Base-by-base conservation (phyloP, 768 basidiomycete species). In the Calocybe indica region DNA sequence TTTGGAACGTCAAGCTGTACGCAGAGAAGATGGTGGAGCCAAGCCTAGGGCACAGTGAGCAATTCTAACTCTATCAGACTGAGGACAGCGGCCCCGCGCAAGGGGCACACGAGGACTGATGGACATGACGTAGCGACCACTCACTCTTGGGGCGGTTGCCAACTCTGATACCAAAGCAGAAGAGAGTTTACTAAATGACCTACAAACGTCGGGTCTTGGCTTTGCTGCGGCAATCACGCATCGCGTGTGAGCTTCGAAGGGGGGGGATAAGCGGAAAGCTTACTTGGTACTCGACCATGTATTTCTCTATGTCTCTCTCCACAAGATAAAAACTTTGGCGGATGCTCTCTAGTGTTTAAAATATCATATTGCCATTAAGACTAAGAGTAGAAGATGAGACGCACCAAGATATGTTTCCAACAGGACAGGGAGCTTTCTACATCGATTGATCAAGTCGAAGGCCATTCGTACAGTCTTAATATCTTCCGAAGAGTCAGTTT, bases 321-420 rank as follows among this genome's bases (percentile, higher is more conserved):
- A 92, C 74, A 33, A 86, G 61, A 58, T 78, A 55, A 45, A 79
- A 84, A 37, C 73, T 71, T 52, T 75, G 71, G 15, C 81, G 72
- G 58, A 90, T 66, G 55, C 82, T 74, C 59, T 88, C 88, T 90
- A 43, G 5, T 50, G 28, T 48, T 3, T 28, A 28, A 32, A 5
- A 5, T 41, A 12, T 37, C 28, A 32, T 29, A 41, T 29, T 14
- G 43, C 46, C 22, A 32, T 13, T 30, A 12, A 10, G 15, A 28
- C 6, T 11, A 39, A 14, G 34, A 11, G 5, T 30, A n/a, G 10
- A 0, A 36, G 14, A n/a, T 1, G 6, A 4, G 28, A 58, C 80
- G 45, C 45, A 87, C 88, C 83, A 28, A 89, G 73, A 58, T 86
- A 89, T 8, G 74, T 76, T 57, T 91, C 88, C 15, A 88, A 63